Evolutionary conservation across 306 rosid species (phyloP).

Genomic region (peach (Prunus persica)): DNA sequence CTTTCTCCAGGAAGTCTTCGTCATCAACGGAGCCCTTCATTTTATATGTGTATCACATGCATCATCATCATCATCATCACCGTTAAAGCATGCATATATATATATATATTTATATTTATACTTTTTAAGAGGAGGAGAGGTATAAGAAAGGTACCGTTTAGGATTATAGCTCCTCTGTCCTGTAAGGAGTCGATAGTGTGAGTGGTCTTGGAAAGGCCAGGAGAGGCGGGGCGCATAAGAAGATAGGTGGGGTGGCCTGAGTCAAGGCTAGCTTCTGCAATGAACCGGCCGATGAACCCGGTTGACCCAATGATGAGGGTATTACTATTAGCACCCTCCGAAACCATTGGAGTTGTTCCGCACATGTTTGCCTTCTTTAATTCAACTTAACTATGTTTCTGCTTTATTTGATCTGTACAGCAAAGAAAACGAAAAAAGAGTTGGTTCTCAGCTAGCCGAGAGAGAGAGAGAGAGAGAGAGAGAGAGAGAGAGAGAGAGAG

Average conservation of each 20-base stretch:
- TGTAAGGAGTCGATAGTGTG: slow-evolving; percentile 26
- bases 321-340: neutral
- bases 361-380: neutral
- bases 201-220: slow-evolving; percentile 20
- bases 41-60: neutral
- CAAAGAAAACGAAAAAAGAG: no score
- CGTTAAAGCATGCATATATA: neutral
- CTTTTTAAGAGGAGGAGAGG: neutral
- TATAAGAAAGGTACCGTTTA: slow-evolving; percentile 27
- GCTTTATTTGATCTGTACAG: no score
- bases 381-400: no score
- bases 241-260: slow-evolving; percentile 34
- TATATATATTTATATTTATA: neutral
- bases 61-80: neutral
- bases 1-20: slow-evolving; percentile 31
- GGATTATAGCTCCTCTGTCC: slow-evolving; percentile 44
- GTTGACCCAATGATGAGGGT: slow-evolving; percentile 41
- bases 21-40: slow-evolving; percentile 40
- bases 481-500: no score
- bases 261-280: slow-evolving; percentile 45
- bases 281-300: slow-evolving; percentile 52
- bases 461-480: no score
- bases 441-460: no score
- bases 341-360: neutral
- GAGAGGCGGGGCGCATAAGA: slow-evolving; percentile 30